phyloP scores from a whole-genome alignment of 2,329 filamentous ascomycete species.

The Truncatella angustata region DNA sequence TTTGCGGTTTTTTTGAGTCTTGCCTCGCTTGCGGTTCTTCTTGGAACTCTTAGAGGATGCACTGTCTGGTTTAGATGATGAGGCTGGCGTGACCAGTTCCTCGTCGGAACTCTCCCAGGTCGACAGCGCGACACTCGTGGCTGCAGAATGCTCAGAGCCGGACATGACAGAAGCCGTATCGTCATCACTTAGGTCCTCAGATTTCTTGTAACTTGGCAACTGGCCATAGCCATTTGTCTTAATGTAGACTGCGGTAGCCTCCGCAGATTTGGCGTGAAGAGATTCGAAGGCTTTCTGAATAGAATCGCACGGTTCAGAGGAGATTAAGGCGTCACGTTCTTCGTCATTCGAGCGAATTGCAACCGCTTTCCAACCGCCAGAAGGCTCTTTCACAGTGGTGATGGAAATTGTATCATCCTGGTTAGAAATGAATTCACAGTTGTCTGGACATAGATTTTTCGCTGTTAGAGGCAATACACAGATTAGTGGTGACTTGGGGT shows the following conservation, averaged over 20 bases:
- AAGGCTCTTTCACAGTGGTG: conserved; percentile 20
- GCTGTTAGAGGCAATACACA: background rate
- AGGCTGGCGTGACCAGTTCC: conserved; percentile 19
- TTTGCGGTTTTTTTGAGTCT: background rate
- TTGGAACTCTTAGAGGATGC: background rate
- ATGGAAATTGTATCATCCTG: conserved; percentile 25
- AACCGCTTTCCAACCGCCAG: conserved; percentile 21
- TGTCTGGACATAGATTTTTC: conserved; percentile 14
- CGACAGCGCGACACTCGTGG: conserved; percentile 21
- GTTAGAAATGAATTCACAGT: conserved; percentile 27
- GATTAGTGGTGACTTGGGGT: background rate
- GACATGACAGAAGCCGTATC: conserved; percentile 22
- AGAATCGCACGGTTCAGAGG: conserved; percentile 19
- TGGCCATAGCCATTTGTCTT: conserved; percentile 23
- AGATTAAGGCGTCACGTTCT: conserved; percentile 20
- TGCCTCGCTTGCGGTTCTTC: conserved; percentile 7
- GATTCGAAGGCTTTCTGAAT: conserved; percentile 22
- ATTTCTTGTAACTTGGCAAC: conserved; percentile 18
- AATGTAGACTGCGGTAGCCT: conserved; percentile 25
- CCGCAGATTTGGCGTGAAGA: conserved; percentile 26
- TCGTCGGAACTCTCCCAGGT: conserved; percentile 25
- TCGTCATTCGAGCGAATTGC: conserved; percentile 21
- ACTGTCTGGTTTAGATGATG: background rate
- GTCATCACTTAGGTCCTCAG: conserved; percentile 19
- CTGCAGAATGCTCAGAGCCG: conserved; percentile 20